A percentile compares a stretch with the other conserved stretches of the same genome.
Evolutionary conservation across 192 early-diverging fungal species (phyloP).

Genomic region (Pilaira anomala): DNA sequence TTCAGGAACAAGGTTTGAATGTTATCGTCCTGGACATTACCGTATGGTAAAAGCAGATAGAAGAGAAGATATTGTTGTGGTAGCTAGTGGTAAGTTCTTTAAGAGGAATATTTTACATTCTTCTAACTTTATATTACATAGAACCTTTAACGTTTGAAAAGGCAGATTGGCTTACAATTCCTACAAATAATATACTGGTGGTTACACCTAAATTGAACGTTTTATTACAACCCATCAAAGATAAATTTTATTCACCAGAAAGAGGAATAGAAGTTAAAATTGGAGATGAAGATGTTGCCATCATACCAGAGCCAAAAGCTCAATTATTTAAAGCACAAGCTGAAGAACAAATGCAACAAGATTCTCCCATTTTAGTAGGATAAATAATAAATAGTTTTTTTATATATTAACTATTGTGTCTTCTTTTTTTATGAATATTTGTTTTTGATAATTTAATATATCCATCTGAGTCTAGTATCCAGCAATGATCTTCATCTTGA

Average conservation of each 20-base stretch:
- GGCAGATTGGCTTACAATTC: constrained; percentile 78
- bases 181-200: constrained; percentile 70
- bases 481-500: too few relatives aligned
- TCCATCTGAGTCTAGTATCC: too few relatives aligned
- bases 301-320: constrained; percentile 27
- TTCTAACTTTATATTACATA: constrained; percentile 10
- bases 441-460: too few relatives aligned
- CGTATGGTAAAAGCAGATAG: constrained; percentile 67
- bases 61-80: constrained; percentile 78
- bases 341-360: constrained; percentile 17
- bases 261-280: constrained; percentile 25
- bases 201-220: constrained; percentile 77
- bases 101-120: neutral
- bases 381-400: constrained; percentile 2
- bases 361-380: constrained; percentile 8
- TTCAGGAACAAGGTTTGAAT: constrained; percentile 69
- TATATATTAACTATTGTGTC: too few relatives aligned
- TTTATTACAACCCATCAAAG: constrained; percentile 68
- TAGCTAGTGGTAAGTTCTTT: constrained; percentile 49
- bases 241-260: constrained; percentile 58
- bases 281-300: constrained; percentile 17
- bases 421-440: too few relatives aligned
- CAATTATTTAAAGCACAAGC: constrained; percentile 20
- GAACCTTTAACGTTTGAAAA: constrained; percentile 81
- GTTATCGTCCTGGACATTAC: constrained; percentile 65